Base-by-base conservation (phyloP, 139 green algal species). In the Nannochloris sp. region DNA sequence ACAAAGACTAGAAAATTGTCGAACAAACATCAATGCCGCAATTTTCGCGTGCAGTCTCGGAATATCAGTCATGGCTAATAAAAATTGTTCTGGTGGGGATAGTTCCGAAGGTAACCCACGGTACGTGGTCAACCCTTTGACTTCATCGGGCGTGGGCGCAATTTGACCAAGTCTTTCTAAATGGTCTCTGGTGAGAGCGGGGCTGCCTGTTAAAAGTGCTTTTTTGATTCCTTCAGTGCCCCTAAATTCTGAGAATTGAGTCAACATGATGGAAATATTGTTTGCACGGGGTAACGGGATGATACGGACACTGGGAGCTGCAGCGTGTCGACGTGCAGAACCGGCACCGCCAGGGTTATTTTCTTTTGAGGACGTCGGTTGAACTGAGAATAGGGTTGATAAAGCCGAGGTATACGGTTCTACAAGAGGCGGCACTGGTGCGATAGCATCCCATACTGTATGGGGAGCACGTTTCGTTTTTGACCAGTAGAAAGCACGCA, bases 181-280 rank as follows among this genome's bases (percentile, higher is more conserved):
- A 44, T 74, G 70, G 45, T 88, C 79, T 48, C 74, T 38, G 1
- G 60, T 44, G 5, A 88, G 76, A 24, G 23, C 30, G 3, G 51
- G 47, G 55, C 47, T 75, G 63, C 76, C 76, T 10, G 39, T 54
- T 33, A 74, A 46, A 24, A 84, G 47, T 13, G 72, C 70, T 3
- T 34, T 33, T 19, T 48, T 58, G 44, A 83, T 78, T 37, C 23
- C 70, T 35, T 68, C 33, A 1, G 39, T 13, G 1, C 39, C 44
- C 8, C 13, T 15, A 34, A 78, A 74, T 0, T 9, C 15, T 2
- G 44, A 13, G 42, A 74, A 74, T 57, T 65, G 56, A 14, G 73
- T 89, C 13, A 91, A 74, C 80, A 90, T 90, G 70, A 90, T 92
- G 44, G 80, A 70, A 30, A 90, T 68, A 62, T 90, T 90, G 78